These are phyloP conservation scores for Hapsidospora chrysogenum DNA, from an alignment of 495 filamentous ascomycete genomes.

Conservation along the genomic window DNA sequence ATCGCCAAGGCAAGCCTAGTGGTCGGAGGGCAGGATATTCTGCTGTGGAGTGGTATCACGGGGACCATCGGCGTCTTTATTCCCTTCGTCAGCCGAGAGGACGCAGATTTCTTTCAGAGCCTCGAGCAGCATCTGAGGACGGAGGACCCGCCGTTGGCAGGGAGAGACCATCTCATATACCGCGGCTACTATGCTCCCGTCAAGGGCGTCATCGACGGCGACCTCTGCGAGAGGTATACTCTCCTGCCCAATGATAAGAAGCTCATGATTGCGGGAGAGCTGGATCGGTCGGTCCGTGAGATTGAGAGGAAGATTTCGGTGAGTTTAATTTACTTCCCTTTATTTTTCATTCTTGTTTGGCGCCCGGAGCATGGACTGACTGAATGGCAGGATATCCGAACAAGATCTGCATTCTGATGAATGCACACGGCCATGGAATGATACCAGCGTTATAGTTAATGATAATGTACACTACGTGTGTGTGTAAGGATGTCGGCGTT, in stretches of 20 bases:
- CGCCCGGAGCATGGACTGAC: too few species aligned
- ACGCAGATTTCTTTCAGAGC: constrained; percentile 93
- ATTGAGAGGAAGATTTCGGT: constrained; percentile 93
- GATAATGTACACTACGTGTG: not conserved
- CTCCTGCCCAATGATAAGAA: constrained; percentile 71
- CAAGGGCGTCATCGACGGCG: constrained; percentile 96
- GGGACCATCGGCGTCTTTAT: constrained; percentile 86
- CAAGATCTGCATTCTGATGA: constrained; percentile 62
- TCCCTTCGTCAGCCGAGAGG: constrained; percentile 77
- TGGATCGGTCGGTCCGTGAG: constrained; percentile 79
- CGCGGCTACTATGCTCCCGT: constrained; percentile 92
- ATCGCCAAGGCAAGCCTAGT: constrained; percentile 82
- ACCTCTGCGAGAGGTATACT: constrained; percentile 84
- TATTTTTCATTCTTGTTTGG: too few species aligned
- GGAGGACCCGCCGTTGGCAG: constrained; percentile 74
- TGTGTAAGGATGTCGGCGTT: constrained; percentile 1
- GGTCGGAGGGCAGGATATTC: constrained; percentile 75
- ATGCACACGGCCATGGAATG: not conserved
- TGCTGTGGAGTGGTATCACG: constrained; percentile 88
- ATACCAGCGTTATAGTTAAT: too few species aligned
- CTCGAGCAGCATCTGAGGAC: constrained; percentile 71
- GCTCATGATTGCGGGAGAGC: constrained; percentile 81
- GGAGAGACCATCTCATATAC: constrained; percentile 89
- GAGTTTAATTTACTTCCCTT: too few species aligned
- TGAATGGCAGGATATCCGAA: constrained; percentile 85